Evolutionary conservation across 169 alveolate species (phyloP).

Genomic region (Babesia divergens): DNA sequence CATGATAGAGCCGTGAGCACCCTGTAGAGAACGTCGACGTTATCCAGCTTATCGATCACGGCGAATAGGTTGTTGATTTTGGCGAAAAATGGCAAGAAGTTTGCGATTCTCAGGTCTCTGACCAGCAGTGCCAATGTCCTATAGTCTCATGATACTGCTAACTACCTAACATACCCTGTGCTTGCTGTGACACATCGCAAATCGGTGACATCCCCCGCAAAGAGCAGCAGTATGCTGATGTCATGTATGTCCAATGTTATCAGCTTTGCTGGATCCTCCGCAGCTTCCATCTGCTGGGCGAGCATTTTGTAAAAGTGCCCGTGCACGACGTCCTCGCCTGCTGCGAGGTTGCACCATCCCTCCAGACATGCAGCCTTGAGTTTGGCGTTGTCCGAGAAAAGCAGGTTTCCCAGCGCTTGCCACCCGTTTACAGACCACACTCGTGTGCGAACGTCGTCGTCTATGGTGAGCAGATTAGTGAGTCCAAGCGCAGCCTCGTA

Average conservation of each 20-base stretch:
- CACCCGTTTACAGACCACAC: conserved; percentile 44
- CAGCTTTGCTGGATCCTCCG: not conserved
- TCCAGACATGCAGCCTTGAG: conserved; percentile 63
- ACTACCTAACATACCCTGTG: conserved; percentile 43
- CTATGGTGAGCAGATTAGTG: conserved; percentile 46
- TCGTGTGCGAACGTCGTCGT: conserved; percentile 33
- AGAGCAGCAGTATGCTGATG: conserved; percentile 43
- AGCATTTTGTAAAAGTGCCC: conserved; percentile 25
- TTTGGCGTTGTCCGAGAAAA: conserved; percentile 48
- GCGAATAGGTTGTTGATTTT: conserved; percentile 23
- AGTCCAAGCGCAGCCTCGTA: conserved; percentile 61
- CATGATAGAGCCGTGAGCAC: conserved; percentile 41
- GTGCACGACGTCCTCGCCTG: conserved; percentile 43
- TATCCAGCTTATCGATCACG: conserved; percentile 21
- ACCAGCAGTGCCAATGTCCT: conserved; percentile 59
- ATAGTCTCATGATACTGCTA: not conserved
- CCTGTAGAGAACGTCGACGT: conserved; percentile 27
- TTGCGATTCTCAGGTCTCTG: conserved; percentile 56
- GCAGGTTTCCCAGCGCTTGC: conserved; percentile 47
- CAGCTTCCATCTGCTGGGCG: conserved; percentile 6
- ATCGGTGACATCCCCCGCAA: conserved; percentile 9
- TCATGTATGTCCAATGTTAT: conserved; percentile 26
- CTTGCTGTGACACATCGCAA: conserved; percentile 32
- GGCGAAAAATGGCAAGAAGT: conserved; percentile 25
- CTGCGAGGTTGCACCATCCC: conserved; percentile 67